A percentile compares a stretch with the other conserved stretches of the same genome.
Conservation (phyloP, 2,329 filamentous ascomycete genomes). For the Fusarium neocosmosporiellum region DNA sequence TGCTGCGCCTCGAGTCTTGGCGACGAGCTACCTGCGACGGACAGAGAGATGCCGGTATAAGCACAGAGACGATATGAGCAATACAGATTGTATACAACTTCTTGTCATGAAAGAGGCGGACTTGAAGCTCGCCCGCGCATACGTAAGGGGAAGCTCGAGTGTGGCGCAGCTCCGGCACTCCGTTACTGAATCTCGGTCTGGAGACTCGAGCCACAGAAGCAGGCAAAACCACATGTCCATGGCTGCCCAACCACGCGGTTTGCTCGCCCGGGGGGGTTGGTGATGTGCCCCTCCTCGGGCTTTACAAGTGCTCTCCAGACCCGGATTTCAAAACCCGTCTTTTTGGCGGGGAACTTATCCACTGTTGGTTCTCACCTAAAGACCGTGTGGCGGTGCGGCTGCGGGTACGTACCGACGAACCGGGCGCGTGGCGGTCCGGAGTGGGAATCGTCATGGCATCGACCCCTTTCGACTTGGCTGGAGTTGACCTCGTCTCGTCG, state of each 20-base stretch:
- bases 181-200: slow-evolving; percentile 5
- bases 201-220: background rate
- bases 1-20: slow-evolving; percentile 36
- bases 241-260: slow-evolving; percentile 28
- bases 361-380: slow-evolving; percentile 5
- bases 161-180: slow-evolving; percentile 32
- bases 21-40: slow-evolving; percentile 13
- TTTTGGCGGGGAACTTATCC: slow-evolving; percentile 15
- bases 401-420: slow-evolving; percentile 21
- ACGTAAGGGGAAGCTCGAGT: slow-evolving; percentile 3
- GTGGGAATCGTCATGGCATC: slow-evolving; percentile 26
- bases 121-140: background rate
- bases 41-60: background rate
- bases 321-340: background rate
- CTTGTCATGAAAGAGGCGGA: background rate
- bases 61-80: background rate
- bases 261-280: background rate
- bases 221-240: background rate
- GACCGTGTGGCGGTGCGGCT: slow-evolving; percentile 23
- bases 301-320: background rate
- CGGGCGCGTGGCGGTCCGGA: slow-evolving; percentile 23
- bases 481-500: slow-evolving; percentile 5
- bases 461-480: slow-evolving; percentile 32
- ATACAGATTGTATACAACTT: background rate
- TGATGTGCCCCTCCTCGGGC: slow-evolving; percentile 21